phyloP scores from a whole-genome alignment of 176 grass and related monocot species.

The Dendrocalamus sinicus region DNA sequence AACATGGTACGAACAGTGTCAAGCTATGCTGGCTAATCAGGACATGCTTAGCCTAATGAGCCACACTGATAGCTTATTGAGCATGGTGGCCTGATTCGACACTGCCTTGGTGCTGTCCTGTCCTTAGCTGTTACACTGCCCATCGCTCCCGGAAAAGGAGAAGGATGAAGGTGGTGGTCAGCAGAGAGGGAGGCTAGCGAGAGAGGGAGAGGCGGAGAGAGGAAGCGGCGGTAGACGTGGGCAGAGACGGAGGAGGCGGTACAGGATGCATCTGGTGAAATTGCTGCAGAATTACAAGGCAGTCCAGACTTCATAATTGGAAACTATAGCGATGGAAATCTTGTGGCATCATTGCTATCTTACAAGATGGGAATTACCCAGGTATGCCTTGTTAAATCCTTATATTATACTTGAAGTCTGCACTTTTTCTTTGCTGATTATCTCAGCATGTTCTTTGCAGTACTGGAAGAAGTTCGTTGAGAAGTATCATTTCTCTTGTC shows the following conservation, averaged over 20 bases:
- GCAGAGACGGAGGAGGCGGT: not conserved
- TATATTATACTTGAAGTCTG: not conserved
- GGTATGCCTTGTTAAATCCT: constrained; percentile 45
- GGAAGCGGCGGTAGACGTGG: too few species aligned
- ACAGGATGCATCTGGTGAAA: constrained; percentile 90
- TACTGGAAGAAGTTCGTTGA: constrained; percentile 90
- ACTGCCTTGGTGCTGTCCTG: too few species aligned
- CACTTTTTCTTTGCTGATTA: constrained; percentile 30
- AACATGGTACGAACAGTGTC: too few species aligned
- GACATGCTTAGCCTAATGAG: too few species aligned
- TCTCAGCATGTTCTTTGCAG: constrained; percentile 29
- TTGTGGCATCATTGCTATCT: constrained; percentile 89
- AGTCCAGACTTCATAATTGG: constrained; percentile 88
- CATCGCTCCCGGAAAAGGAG: too few species aligned
- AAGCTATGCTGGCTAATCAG: too few species aligned
- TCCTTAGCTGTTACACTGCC: too few species aligned
- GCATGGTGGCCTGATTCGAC: too few species aligned
- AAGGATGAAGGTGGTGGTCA: too few species aligned
- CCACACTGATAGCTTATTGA: too few species aligned
- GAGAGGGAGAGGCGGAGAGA: too few species aligned
- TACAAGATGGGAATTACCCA: constrained; percentile 88
- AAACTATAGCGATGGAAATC: constrained; percentile 99
- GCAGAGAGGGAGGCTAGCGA: too few species aligned
- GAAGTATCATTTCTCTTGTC: constrained; percentile 96
- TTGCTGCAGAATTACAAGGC: constrained; percentile 82